Conservation (phyloP, 805 yeast genomes). For the Candida khao-thaluensis region DNA sequence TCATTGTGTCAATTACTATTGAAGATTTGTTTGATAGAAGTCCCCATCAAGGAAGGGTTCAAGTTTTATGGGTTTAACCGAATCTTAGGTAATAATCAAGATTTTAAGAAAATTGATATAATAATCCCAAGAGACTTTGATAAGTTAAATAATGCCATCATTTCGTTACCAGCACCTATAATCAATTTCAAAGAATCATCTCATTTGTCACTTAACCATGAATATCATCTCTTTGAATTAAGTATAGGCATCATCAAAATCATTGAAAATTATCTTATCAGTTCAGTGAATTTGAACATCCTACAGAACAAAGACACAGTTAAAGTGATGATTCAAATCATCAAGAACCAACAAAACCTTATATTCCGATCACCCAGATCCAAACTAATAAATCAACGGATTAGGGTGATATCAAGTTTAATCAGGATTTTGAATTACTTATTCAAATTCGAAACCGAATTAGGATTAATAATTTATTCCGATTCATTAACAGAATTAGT, state of each 20-base stretch:
- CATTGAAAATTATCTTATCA: constrained; percentile 45
- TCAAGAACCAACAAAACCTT: constrained; percentile 50
- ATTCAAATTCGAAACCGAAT: constrained; percentile 31
- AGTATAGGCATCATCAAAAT: constrained; percentile 47
- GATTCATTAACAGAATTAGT: constrained; percentile 47
- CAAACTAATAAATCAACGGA: constrained; percentile 32
- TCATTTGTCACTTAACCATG: constrained; percentile 29
- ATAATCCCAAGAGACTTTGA: constrained; percentile 37
- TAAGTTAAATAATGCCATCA: constrained; percentile 21
- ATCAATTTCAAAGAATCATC: constrained; percentile 5
- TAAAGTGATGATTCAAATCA: constrained; percentile 39
- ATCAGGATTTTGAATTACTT: constrained; percentile 41
- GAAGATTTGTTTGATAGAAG: constrained; percentile 40
- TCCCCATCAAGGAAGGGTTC: constrained; percentile 40
- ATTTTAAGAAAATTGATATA: constrained; percentile 40
- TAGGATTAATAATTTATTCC: constrained; percentile 36
- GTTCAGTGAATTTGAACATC: constrained; percentile 23
- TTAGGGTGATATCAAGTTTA: constrained; percentile 40
- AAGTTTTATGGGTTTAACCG: constrained; percentile 55
- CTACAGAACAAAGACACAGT: constrained; percentile 39
- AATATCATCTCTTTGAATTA: constrained; percentile 41
- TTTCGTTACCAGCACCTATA: constrained; percentile 30
- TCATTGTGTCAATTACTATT: constrained; percentile 28
- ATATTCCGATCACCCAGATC: constrained; percentile 48
- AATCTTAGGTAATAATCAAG: constrained; percentile 50